Evolutionary conservation across 805 yeast species (phyloP), one percentile per base, ranked within the genome.

Genomic region (Candida coleopterorum): DNA sequence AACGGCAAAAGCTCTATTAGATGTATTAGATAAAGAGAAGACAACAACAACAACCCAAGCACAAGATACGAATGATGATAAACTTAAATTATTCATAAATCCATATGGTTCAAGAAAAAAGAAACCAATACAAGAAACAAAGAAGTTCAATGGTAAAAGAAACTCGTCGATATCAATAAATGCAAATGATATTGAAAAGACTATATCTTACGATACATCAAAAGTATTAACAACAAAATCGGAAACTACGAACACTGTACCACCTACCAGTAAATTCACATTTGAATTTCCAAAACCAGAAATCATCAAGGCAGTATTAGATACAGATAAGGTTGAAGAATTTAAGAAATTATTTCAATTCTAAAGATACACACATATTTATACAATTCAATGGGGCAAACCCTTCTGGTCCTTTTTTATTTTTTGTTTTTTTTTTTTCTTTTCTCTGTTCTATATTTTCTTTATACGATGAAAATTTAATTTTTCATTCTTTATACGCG

Each of bases 21-120:
- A 64, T 10, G 58, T 64, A 29, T 50, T 67, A 28, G 72, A 66
- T 42, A 61, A 56, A 7, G 42, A 47, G 15, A 12, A 64, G 74
- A 41, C 61, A 23, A 18, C 14, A 28, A 9, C 18, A 9, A 22
- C 4, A 15, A 4, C 10, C 9, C 4, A 9, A 7, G 10, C 25
- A n/a, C 3, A 18, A 10, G 11, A 21, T 17, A 18, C 25, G 3
- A 15, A 12, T 2, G 34, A 29, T 24, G 25, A 35, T 4, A 30
- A 30, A 30, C 18, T 35, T 12, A 35, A 35, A 18, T 28, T 32
- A 25, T 35, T 39, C 23, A 17, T 33, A 6, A 39, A 39, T 15
- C 43, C 43, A 6, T 39, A 39, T 32, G 28, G 31, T 5, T 9
- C 39, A 11, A 26, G 37, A 18, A 38, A 27, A 17, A 38, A 37